Conservation (phyloP, 106 monocot genomes). For the Dendrobium officinale region DNA sequence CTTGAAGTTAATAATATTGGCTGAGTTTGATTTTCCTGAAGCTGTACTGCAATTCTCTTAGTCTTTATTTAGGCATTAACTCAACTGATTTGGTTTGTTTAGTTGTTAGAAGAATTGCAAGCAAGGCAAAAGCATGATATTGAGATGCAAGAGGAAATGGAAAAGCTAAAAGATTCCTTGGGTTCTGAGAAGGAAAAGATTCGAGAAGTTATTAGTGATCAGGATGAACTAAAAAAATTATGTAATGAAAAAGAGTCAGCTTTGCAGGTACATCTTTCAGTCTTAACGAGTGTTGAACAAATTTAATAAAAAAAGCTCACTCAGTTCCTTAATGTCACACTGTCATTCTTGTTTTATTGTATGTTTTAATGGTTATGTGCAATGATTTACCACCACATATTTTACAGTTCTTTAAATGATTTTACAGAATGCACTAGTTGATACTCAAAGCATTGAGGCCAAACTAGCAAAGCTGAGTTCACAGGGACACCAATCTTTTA, state of each 20-base stretch:
- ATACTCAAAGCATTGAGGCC: constrained; percentile 50
- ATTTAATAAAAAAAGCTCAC: background rate
- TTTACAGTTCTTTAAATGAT: background rate
- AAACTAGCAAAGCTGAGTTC: constrained; percentile 26
- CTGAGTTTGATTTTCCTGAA: background rate
- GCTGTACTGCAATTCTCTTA: too few relatives aligned
- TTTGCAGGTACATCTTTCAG: constrained; percentile 53
- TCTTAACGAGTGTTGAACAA: background rate
- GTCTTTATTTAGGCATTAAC: background rate
- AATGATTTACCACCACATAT: background rate
- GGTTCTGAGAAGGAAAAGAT: constrained; percentile 52
- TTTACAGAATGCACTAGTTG: constrained; percentile 40
- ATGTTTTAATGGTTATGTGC: background rate
- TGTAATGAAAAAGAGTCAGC: constrained; percentile 70
- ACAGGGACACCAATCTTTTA: constrained; percentile 13
- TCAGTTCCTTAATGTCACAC: background rate
- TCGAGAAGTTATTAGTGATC: constrained; percentile 32
- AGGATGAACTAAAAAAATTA: constrained; percentile 46
- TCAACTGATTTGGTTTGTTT: constrained; percentile 8
- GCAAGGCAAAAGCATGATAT: constrained; percentile 56
- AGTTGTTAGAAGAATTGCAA: constrained; percentile 77
- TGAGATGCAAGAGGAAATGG: constrained; percentile 66
- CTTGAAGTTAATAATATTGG: background rate
- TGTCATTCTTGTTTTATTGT: background rate
- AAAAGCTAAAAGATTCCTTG: constrained; percentile 53